phyloP scores from a whole-genome alignment of 805 yeast species.

The Lipomyces kockii region DNA sequence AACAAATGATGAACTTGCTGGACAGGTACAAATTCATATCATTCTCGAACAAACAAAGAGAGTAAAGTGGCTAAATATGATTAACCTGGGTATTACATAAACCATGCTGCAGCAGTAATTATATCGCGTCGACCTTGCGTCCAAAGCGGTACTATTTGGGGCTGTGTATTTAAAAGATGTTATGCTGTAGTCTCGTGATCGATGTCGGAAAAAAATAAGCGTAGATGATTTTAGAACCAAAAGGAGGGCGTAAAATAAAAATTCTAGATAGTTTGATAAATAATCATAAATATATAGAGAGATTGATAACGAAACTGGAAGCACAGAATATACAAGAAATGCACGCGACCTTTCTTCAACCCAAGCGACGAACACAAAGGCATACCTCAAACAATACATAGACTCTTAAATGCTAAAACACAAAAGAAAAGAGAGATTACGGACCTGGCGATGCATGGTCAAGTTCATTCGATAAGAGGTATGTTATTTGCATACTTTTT shows the following conservation, averaged over 20 bases:
- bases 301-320: not conserved
- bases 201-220: too few species aligned
- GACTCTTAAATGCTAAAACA: not conserved
- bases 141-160: too few species aligned
- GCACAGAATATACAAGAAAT: not conserved
- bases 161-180: too few species aligned
- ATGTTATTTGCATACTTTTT: not conserved
- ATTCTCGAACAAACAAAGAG: too few species aligned
- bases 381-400: not conserved
- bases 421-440: not conserved
- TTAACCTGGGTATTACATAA: too few species aligned
- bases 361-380: not conserved
- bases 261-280: too few species aligned
- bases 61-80: not conserved
- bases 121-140: too few species aligned
- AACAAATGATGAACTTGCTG: conserved; percentile 1
- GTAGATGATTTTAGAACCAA: not conserved
- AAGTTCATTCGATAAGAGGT: not conserved
- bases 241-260: too few species aligned
- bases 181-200: too few species aligned
- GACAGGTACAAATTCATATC: too few species aligned
- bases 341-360: not conserved
- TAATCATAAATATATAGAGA: not conserved
- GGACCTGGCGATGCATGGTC: not conserved
- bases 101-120: too few species aligned